Percentiles rank a stretch among this genome's conserved stretches.
phyloP scores from a whole-genome alignment of 768 basidiomycete species.

The Psilocybe subaeruginosa region DNA sequence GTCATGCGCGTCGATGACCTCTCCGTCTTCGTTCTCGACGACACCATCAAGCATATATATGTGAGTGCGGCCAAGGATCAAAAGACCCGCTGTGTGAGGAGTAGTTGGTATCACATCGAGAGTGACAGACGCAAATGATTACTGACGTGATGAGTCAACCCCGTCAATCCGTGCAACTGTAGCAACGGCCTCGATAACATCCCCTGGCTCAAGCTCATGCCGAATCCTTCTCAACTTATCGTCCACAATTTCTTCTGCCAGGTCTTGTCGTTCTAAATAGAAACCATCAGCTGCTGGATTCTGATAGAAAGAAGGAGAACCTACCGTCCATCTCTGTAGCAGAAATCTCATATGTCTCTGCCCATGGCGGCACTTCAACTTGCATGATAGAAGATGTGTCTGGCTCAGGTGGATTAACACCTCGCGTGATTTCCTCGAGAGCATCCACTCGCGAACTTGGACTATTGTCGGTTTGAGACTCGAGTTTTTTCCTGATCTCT shows the following conservation, averaged over 20 bases:
- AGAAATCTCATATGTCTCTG: conserved; percentile 70
- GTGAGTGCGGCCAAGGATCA: conserved; percentile 85
- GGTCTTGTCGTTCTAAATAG: conserved; percentile 46
- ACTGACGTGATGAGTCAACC: conserved; percentile 87
- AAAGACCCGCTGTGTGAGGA: conserved; percentile 65
- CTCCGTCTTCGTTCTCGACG: conserved; percentile 84
- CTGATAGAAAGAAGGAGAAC: not conserved
- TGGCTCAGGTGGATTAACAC: conserved; percentile 53
- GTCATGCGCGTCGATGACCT: conserved; percentile 86
- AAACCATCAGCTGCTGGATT: not conserved
- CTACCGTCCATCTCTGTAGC: conserved; percentile 65
- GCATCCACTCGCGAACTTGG: conserved; percentile 51
- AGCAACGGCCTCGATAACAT: conserved; percentile 83
- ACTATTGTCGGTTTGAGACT: conserved; percentile 57
- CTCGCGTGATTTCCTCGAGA: conserved; percentile 44
- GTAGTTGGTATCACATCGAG: not conserved
- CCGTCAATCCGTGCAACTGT: conserved; percentile 90
- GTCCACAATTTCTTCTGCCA: conserved; percentile 80
- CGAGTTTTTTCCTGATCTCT: conserved; percentile 69
- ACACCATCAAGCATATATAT: conserved; percentile 91
- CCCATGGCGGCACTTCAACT: conserved; percentile 73
- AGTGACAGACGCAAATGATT: not conserved
- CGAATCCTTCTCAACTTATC: conserved; percentile 89
- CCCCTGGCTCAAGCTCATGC: conserved; percentile 86
- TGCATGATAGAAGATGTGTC: conserved; percentile 54